These are phyloP conservation scores for Trichophyton schoenleinii DNA, from an alignment of 2,329 filamentous ascomycete genomes.

Conservation along the genomic window DNA sequence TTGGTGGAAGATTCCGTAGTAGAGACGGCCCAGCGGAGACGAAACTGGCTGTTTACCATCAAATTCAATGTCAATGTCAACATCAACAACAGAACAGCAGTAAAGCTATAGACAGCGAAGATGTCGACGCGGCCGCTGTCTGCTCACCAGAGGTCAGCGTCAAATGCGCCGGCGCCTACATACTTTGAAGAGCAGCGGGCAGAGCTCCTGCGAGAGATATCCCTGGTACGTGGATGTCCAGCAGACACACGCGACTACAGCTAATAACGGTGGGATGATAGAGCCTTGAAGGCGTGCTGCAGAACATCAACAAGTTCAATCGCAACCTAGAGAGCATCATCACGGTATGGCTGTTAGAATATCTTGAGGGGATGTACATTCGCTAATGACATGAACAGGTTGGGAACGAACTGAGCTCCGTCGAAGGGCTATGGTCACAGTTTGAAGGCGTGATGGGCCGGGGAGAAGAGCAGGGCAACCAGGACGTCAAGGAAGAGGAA, in stretches of 20 bases:
- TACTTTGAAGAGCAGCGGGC: slow-evolving; percentile 33
- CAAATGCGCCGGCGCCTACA: neutral
- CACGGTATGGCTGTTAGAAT: slow-evolving; percentile 42
- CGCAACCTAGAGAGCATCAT: slow-evolving; percentile 83
- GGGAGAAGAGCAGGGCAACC: slow-evolving; percentile 26
- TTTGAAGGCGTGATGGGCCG: slow-evolving; percentile 94
- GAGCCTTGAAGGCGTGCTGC: slow-evolving; percentile 76
- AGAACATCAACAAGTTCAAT: slow-evolving; percentile 93
- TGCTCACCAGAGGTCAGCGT: slow-evolving; percentile 6
- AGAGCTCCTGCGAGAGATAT: slow-evolving; percentile 33
- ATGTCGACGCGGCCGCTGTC: neutral
- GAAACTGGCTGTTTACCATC: too few species aligned
- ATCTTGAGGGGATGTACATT: neutral
- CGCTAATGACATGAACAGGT: slow-evolving; percentile 37
- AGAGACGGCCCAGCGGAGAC: too few species aligned
- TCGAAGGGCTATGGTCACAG: slow-evolving; percentile 92
- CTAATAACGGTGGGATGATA: slow-evolving; percentile 18
- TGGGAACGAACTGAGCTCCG: slow-evolving; percentile 92
- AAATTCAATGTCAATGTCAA: too few species aligned
- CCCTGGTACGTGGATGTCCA: slow-evolving; percentile 24
- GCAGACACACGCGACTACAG: neutral
- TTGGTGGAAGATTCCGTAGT: too few species aligned
- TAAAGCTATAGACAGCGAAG: neutral
- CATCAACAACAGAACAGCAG: neutral
- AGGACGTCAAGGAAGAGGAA: neutral